Conservation (phyloP, 108 stramenopile species). For the Skeletonema costatum region DNA sequence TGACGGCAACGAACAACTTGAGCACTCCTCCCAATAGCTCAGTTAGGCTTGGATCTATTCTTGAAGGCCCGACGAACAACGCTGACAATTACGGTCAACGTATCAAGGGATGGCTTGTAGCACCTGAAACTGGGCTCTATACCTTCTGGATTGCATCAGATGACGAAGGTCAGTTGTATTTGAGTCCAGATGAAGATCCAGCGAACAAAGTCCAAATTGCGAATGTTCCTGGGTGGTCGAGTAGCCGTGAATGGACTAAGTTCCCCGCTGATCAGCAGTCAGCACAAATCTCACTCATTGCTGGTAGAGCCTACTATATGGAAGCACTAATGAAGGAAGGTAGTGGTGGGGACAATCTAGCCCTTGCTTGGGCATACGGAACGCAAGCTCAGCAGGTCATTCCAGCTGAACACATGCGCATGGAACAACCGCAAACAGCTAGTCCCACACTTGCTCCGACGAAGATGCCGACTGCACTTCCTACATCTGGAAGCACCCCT, state of each 20-base stretch:
- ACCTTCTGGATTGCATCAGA: too few relatives aligned
- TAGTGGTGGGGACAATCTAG: too few relatives aligned
- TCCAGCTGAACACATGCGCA: too few relatives aligned
- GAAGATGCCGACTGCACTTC: too few relatives aligned
- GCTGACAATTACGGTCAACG: conserved; percentile 15
- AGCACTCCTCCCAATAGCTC: neutral
- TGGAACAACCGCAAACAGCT: too few relatives aligned
- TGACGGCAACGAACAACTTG: conserved; percentile 14
- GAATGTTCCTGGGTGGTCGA: neutral
- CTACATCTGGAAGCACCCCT: too few relatives aligned
- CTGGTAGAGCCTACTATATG: too few relatives aligned
- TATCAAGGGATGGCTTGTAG: conserved; percentile 12
- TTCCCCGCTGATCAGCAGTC: conserved; percentile 9
- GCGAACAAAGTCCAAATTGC: neutral
- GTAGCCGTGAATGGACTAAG: neutral
- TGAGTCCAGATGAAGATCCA: neutral
- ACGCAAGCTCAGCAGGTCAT: neutral
- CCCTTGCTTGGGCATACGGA: neutral
- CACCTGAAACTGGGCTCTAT: conserved; percentile 11
- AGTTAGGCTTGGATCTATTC: neutral
- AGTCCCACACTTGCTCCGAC: too few relatives aligned
- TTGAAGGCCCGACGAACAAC: conserved; percentile 10
- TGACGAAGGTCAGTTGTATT: too few relatives aligned
- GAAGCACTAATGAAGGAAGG: too few relatives aligned
- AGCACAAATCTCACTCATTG: too few relatives aligned